Base-by-base conservation (phyloP, 148 eudicot genomes). In the Camellia granthamiana region DNA sequence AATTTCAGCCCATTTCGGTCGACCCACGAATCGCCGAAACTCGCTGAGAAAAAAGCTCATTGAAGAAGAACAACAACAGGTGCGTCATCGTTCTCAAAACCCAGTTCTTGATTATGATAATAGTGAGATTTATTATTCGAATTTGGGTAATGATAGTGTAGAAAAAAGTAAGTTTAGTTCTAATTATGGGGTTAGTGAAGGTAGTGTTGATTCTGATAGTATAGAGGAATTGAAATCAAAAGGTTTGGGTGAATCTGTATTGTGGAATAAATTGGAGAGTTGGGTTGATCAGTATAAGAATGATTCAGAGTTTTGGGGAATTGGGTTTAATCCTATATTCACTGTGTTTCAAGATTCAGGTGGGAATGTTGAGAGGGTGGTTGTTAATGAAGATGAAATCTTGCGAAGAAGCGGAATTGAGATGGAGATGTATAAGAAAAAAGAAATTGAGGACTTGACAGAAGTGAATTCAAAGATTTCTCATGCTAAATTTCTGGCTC, bases 251-350 rank as follows among this genome's bases (percentile, higher is more conserved):
- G 90, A 86, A 7, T 91, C 91, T 55, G 84, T 77, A 60, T 66
- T 88, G 84, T 84, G 81, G 90, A 77, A 86, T 84, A 87, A 89
- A 75, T 88, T 94, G 73, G 93, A 88, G 86, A 77, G 82, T 67
- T 92, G 98, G 98, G 85, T 80, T 80, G 91, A 91, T 80, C 92
- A 88, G 86, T 91, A 88, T 83, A 90, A 91, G 90, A 81, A 84
- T 23, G 95, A 92, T 82, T 71, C 79, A 2, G 93, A 91, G 77
- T 89, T 86, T 89, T 94, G 98, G 98, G 98, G 98, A 18, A 82
- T 89, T 84, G 98, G 98, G 78, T 87, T 88, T 59, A 85, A 88
- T 69, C 89, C 91, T 58, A 88, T 94, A 84, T 92, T 94, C 77
- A 85, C 85, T 80, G 87, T 92, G 79, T 86, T 72, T 77, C 89